phyloP scores from a whole-genome alignment of 2,329 filamentous ascomycete genomes.

The Neonectria coccinea region DNA sequence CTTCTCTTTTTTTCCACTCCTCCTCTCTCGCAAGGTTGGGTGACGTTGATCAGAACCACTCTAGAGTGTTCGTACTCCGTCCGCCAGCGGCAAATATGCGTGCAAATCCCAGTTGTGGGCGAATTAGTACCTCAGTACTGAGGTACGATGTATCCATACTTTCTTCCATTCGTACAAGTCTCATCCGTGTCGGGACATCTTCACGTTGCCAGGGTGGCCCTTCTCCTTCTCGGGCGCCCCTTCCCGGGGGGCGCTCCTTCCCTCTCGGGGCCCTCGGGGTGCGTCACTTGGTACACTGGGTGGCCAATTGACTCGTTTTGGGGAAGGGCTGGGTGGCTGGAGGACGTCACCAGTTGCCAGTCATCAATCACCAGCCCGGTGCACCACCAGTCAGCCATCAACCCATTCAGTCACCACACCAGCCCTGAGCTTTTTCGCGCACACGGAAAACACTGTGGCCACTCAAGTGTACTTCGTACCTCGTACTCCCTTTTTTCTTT shows the following conservation, averaged over 20 bases:
- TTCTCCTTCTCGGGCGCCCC: conserved; percentile 21
- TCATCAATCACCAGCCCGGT: conserved; percentile 4
- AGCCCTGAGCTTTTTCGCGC: conserved; percentile 3
- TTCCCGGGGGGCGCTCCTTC: conserved; percentile 21
- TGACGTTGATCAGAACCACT: conserved; percentile 9
- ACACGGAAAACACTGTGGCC: conserved; percentile 22
- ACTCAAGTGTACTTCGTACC: conserved; percentile 19
- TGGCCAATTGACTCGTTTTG: conserved; percentile 18
- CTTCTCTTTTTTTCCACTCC: too few relatives aligned
- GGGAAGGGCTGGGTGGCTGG: conserved; percentile 19
- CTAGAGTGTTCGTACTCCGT: background rate
- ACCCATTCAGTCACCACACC: background rate
- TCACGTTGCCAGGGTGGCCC: conserved; percentile 23
- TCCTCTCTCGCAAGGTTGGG: background rate
- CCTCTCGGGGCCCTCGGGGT: conserved; percentile 19
- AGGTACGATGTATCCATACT: background rate
- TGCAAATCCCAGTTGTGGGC: background rate
- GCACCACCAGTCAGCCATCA: conserved; percentile 1
- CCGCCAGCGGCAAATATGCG: conserved; percentile 1
- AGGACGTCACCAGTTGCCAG: conserved; percentile 27
- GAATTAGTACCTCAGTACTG: background rate
- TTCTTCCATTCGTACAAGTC: background rate
- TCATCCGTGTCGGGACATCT: conserved; percentile 5
- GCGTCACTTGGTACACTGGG: conserved; percentile 21
- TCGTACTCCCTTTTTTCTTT: background rate